Base-by-base conservation (phyloP, 106 monocot species). In the Gastrodia elata region DNA sequence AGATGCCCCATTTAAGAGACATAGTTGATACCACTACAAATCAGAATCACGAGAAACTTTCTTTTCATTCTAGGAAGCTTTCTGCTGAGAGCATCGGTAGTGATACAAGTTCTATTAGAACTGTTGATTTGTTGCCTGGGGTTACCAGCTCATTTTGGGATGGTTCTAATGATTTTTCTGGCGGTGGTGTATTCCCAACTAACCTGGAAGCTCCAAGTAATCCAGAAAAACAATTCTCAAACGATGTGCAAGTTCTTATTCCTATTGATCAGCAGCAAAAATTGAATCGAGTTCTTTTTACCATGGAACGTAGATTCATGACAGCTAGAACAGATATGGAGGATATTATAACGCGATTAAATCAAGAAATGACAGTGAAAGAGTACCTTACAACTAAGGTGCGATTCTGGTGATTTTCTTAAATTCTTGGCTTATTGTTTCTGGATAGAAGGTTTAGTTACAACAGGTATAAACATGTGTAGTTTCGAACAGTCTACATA, bases 241-340 rank as follows among this genome's bases (percentile, higher is more conserved):
- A 68, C 82, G 85, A 89, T 76, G 72, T 22, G 38, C 80, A 82
- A 56, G 64, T 93, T 77, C 13, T 87, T 74, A 77, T 92, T 75
- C 87, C 92, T 38, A 55, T 78, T 78, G 92, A 92, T 84, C 83
- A 97, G 78, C 84, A 59, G 39, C 80, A 83, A 64, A 90, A 84
- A 75, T 75, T 97, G 68, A 88, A 84, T 75, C 88, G 90, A 75
- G 44, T 88, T 84, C 79, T 97, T 55, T 2, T 83, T 73, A 92
- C 80, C 2, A 77, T 93, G 81, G 83, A 97, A 79, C 78, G 83
- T 38, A 88, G 92, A 76, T 71, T 90, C 64, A 80, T 52, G 57
- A 84, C 92, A 22, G 81, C 83, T 74, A 92, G 84, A 84, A 90
- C 88, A 36, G 92, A 97, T 76, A 97, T 92, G 92, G 96, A 97